Percentiles rank a stretch among this genome's conserved stretches.
Evolutionary conservation across 2,329 filamentous ascomycete species (phyloP).

Genomic region (Fusarium sp.): DNA sequence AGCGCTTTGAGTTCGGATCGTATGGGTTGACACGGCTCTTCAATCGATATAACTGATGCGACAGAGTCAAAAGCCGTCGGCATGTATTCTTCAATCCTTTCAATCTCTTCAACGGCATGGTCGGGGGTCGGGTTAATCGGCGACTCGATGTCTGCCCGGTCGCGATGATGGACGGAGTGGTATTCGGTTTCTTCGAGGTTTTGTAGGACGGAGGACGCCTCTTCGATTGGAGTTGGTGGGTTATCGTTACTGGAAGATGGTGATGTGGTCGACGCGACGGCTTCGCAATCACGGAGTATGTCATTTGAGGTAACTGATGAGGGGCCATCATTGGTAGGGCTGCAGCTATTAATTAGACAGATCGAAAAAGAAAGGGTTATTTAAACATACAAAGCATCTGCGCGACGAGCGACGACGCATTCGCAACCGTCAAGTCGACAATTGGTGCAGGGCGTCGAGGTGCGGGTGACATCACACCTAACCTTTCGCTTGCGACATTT

Average conservation of each 20-base stretch:
- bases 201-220: constrained; percentile 7
- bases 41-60: not conserved
- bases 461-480: constrained; percentile 41
- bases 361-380: not conserved
- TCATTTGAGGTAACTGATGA: not conserved
- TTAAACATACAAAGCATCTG: constrained; percentile 21
- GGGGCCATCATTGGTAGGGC: constrained; percentile 8
- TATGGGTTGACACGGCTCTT: constrained; percentile 14
- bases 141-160: constrained; percentile 7
- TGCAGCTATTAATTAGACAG: not conserved
- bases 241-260: constrained; percentile 13
- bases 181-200: constrained; percentile 16
- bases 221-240: constrained; percentile 8
- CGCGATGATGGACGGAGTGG: not conserved
- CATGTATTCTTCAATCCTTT: not conserved
- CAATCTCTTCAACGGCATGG: not conserved
- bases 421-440: constrained; percentile 38
- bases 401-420: constrained; percentile 34
- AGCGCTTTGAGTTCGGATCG: constrained; percentile 36
- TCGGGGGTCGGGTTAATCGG: not conserved
- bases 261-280: constrained; percentile 21
- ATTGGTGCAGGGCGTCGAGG: constrained; percentile 38
- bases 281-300: constrained; percentile 12
- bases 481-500: constrained; percentile 42
- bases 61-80: not conserved